phyloP scores from a whole-genome alignment of 176 grass and related monocot species.

The Carex kokanica region DNA sequence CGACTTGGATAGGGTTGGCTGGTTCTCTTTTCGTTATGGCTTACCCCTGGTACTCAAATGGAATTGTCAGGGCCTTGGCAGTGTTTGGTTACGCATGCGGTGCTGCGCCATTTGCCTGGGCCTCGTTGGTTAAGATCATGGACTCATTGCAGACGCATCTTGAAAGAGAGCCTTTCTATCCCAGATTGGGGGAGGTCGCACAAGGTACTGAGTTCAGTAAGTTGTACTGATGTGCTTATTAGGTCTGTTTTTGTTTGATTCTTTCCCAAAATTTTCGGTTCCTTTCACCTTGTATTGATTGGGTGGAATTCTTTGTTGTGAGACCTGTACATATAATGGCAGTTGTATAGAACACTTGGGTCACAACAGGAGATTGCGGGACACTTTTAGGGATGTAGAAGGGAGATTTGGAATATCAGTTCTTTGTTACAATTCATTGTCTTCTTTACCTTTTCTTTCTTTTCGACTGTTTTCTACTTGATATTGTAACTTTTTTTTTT shows the following conservation, averaged over 20 bases:
- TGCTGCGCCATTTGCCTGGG: slow-evolving; percentile 61
- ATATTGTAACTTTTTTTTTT: not conserved
- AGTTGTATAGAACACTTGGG: slow-evolving; percentile 33
- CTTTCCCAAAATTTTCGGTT: slow-evolving; percentile 35
- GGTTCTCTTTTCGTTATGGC: slow-evolving; percentile 70
- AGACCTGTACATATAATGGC: slow-evolving; percentile 30
- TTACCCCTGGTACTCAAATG: slow-evolving; percentile 88
- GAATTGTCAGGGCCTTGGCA: slow-evolving; percentile 55
- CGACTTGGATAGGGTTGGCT: slow-evolving; percentile 46
- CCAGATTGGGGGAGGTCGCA: slow-evolving; percentile 58
- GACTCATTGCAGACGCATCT: slow-evolving; percentile 58
- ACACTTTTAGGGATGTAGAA: slow-evolving; percentile 26
- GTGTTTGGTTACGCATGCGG: slow-evolving; percentile 62
- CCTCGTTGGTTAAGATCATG: slow-evolving; percentile 47
- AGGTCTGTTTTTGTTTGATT: slow-evolving; percentile 36
- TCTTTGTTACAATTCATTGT: slow-evolving; percentile 35
- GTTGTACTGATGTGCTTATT: slow-evolving; percentile 54
- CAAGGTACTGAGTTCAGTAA: slow-evolving; percentile 80
- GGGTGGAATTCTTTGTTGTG: slow-evolving; percentile 28
- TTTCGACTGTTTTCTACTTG: not conserved
- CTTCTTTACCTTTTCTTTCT: slow-evolving; percentile 1
- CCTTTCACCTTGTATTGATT: slow-evolving; percentile 23
- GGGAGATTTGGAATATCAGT: slow-evolving; percentile 1
- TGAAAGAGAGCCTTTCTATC: slow-evolving; percentile 74
- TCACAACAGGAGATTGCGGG: slow-evolving; percentile 19